phyloP scores from a whole-genome alignment of 2,329 filamentous ascomycete genomes.

The Colletotrichum gloeosporioides region DNA sequence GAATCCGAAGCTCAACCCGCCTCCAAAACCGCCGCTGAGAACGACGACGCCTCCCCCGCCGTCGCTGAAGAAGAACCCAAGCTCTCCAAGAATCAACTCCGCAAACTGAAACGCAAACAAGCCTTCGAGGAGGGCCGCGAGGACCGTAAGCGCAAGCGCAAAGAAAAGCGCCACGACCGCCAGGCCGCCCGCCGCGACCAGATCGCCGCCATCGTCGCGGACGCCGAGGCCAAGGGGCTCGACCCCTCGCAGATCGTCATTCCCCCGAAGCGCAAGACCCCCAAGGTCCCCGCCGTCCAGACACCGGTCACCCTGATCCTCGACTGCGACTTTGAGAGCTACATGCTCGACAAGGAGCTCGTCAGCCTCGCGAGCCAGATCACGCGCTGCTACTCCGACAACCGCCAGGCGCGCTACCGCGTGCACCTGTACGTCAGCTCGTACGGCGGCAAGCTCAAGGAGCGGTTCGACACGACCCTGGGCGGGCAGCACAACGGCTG shows the following conservation, averaged over 20 bases:
- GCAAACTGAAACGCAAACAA: slow-evolving; percentile 75
- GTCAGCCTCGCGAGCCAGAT: slow-evolving; percentile 85
- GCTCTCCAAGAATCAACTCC: slow-evolving; percentile 86
- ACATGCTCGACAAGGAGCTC: slow-evolving; percentile 87
- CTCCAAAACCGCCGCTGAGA: not conserved
- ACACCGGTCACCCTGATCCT: slow-evolving; percentile 83
- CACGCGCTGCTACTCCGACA: slow-evolving; percentile 89
- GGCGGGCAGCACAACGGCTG: slow-evolving; percentile 75
- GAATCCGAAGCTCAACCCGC: not conserved
- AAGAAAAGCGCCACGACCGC: slow-evolving; percentile 57
- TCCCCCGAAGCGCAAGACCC: slow-evolving; percentile 33
- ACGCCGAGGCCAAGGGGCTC: slow-evolving; percentile 44
- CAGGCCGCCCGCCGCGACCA: slow-evolving; percentile 55
- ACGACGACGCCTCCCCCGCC: not conserved
- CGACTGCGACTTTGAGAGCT: slow-evolving; percentile 89
- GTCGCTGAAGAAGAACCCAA: slow-evolving; percentile 4
- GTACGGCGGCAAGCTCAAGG: slow-evolving; percentile 76
- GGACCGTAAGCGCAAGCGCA: slow-evolving; percentile 58
- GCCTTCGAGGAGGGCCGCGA: slow-evolving; percentile 78
- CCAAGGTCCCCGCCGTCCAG: slow-evolving; percentile 44
- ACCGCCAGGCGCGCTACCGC: slow-evolving; percentile 70
- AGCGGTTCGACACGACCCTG: slow-evolving; percentile 81
- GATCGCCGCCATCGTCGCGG: slow-evolving; percentile 54
- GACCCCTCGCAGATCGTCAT: slow-evolving; percentile 39
- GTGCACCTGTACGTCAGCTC: slow-evolving; percentile 79